Evolutionary conservation across 345 rosid species (phyloP).

Genomic region (Citrus hindsii): DNA sequence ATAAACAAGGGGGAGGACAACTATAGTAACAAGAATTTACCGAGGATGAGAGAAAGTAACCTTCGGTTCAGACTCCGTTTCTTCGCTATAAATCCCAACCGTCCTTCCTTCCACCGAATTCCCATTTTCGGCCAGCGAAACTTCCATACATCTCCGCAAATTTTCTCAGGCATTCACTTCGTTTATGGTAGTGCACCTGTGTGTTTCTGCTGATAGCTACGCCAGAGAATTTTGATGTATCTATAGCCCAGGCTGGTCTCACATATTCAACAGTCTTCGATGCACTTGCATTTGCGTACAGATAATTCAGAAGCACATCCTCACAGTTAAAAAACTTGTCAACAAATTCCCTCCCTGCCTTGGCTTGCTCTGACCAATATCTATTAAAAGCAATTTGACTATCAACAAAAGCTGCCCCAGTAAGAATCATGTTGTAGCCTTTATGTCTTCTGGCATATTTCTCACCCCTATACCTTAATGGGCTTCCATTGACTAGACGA

Average conservation of each 20-base stretch:
- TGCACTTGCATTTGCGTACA: slow-evolving; percentile 79
- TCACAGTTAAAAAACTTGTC: slow-evolving; percentile 79
- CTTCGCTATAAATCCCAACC: slow-evolving; percentile 88
- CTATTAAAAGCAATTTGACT: slow-evolving; percentile 48
- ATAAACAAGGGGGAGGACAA: slow-evolving; percentile 16
- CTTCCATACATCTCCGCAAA: slow-evolving; percentile 73
- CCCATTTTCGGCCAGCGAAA: slow-evolving; percentile 49
- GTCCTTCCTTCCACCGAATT: slow-evolving; percentile 64
- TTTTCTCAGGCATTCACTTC: slow-evolving; percentile 67
- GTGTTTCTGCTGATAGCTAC: slow-evolving; percentile 88
- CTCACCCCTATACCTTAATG: slow-evolving; percentile 69
- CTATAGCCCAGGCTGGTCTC: slow-evolving; percentile 80
- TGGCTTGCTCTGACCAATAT: slow-evolving; percentile 65
- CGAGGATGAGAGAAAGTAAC: not conserved
- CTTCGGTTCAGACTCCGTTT: not conserved
- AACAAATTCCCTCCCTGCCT: slow-evolving; percentile 63
- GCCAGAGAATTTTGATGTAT: slow-evolving; percentile 79
- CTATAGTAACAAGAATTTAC: slow-evolving; percentile 17
- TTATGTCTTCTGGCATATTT: slow-evolving; percentile 63
- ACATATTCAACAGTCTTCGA: slow-evolving; percentile 68
- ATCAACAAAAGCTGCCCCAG: slow-evolving; percentile 94
- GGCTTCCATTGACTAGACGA: slow-evolving; percentile 49
- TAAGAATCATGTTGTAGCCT: slow-evolving; percentile 89
- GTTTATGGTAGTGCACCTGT: slow-evolving; percentile 56
- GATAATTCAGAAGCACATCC: slow-evolving; percentile 74